Evolutionary conservation across 2,329 filamentous ascomycete species (phyloP).

Genomic region (Dactylella cylindrospora): DNA sequence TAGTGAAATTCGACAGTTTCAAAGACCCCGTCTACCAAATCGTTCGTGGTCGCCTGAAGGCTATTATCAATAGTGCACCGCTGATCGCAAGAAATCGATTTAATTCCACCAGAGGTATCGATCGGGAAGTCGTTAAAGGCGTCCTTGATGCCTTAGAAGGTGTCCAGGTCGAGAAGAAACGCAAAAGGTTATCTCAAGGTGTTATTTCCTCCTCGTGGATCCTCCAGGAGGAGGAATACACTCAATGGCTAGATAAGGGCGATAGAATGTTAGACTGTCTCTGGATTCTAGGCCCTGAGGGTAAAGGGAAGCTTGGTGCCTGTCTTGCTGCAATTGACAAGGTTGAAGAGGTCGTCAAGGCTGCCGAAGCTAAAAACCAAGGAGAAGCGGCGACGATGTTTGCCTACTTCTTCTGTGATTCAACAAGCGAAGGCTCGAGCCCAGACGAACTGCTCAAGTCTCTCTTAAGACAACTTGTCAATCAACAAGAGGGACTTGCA

Average conservation of each 20-base stretch:
- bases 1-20: slow-evolving; percentile 55
- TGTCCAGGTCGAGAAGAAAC: slow-evolving; percentile 51
- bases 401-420: slow-evolving; percentile 55
- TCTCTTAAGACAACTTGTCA: slow-evolving; percentile 53
- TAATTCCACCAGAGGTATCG: slow-evolving; percentile 52
- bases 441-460: slow-evolving; percentile 55
- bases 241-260: slow-evolving; percentile 51
- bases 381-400: slow-evolving; percentile 50
- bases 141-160: slow-evolving; percentile 52
- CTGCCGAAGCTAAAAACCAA: slow-evolving; percentile 42
- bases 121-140: slow-evolving; percentile 50
- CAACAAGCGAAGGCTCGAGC: slow-evolving; percentile 51
- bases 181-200: slow-evolving; percentile 49
- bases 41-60: slow-evolving; percentile 53
- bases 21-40: slow-evolving; percentile 53
- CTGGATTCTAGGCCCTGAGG: slow-evolving; percentile 54
- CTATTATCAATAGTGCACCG: slow-evolving; percentile 52
- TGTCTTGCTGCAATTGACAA: slow-evolving; percentile 53
- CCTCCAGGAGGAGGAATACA: slow-evolving; percentile 52
- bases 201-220: slow-evolving; percentile 54
- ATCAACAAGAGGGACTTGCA: slow-evolving; percentile 48
- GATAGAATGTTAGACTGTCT: slow-evolving; percentile 50
- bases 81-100: slow-evolving; percentile 52
- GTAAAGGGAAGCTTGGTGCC: slow-evolving; percentile 54
- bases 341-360: slow-evolving; percentile 50